Evolutionary conservation across 2,329 filamentous ascomycete species (phyloP), one percentile per base, ranked within the genome.

Genomic region (Colletotrichum cereale): DNA sequence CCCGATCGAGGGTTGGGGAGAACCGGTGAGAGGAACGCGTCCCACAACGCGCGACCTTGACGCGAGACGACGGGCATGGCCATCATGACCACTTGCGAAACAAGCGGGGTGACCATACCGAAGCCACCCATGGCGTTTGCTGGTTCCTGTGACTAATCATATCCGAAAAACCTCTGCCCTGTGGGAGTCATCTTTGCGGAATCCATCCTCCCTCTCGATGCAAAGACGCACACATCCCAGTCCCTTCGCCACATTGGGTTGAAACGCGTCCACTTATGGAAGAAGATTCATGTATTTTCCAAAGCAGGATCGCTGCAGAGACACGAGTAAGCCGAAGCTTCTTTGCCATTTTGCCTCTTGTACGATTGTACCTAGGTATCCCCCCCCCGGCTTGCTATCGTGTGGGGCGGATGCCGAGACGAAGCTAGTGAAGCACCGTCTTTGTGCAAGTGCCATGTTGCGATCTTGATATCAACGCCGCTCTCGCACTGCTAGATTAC

Each of bases 321-420:
- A 71, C 68, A 62, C 52, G 64, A 71, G 64, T 71, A 67, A 68
- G 36, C 38, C 8, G 61, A 65, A 68, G 66, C 31, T 57, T 64
- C 50, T 31, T 44, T 31, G 42, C 24, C 50, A 44, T 26, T 48
- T 58, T 44, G 29, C 42, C 42, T 63, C 36, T 29, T 71, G 42
- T 21, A 36, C 62, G n/a, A n/a, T n/a, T n/a, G n/a, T n/a, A n/a
- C n/a, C n/a, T n/a, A n/a, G n/a, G n/a, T n/a, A n/a, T n/a, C n/a
- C n/a, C 36, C 26, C 21, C 48, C 42, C 36, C 24, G 47, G 47
- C 24, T 38, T 24, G n/a, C 53, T 31, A 42, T 40, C 58, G 64
- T 58, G 64, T 66, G 31, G 42, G 48, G 50, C 57, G 67, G 36
- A 57, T 42, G 68, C 64, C 57, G 64, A 71, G 68, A 71, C 64